phyloP scores from a whole-genome alignment of 139 green algal species.

The Chlamydomonas incerta region DNA sequence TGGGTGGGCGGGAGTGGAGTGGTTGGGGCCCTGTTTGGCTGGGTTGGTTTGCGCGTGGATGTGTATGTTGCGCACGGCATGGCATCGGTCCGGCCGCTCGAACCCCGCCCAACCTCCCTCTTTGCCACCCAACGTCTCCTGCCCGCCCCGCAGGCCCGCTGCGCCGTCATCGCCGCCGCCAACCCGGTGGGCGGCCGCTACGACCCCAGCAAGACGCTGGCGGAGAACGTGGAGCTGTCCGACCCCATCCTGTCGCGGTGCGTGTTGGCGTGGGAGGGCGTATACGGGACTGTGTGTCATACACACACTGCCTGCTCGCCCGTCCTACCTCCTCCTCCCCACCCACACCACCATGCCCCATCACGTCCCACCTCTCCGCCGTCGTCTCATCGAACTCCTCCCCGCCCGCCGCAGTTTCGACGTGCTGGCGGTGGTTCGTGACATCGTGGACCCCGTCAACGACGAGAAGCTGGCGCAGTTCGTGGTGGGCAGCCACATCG shows the following conservation, averaged over 20 bases:
- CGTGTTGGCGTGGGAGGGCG: no score
- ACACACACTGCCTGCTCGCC: no score
- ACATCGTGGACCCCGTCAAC: conserved; percentile 93
- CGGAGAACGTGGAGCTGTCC: conserved; percentile 87
- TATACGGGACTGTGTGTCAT: no score
- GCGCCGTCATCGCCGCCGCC: conserved; percentile 96
- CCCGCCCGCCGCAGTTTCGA: conserved; percentile 84
- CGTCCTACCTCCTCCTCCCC: neutral
- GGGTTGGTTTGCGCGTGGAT: no score
- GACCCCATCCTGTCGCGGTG: conserved; percentile 98
- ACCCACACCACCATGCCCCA: no score
- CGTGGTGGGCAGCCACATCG: conserved; percentile 90
- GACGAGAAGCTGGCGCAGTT: conserved; percentile 95
- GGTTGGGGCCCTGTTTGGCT: neutral
- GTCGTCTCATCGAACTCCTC: neutral
- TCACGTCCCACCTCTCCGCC: no score
- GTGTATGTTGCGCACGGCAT: no score
- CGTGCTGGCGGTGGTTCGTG: conserved; percentile 95
- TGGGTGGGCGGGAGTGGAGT: neutral
- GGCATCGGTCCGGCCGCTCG: no score
- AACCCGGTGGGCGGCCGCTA: conserved; percentile 98
- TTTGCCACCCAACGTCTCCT: neutral
- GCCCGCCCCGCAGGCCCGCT: conserved; percentile 67
- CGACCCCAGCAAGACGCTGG: conserved; percentile 86
- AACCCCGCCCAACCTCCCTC: no score